Evolutionary conservation across 2,329 filamentous ascomycete genomes (phyloP).

Genomic region (Botrytis medusae): DNA sequence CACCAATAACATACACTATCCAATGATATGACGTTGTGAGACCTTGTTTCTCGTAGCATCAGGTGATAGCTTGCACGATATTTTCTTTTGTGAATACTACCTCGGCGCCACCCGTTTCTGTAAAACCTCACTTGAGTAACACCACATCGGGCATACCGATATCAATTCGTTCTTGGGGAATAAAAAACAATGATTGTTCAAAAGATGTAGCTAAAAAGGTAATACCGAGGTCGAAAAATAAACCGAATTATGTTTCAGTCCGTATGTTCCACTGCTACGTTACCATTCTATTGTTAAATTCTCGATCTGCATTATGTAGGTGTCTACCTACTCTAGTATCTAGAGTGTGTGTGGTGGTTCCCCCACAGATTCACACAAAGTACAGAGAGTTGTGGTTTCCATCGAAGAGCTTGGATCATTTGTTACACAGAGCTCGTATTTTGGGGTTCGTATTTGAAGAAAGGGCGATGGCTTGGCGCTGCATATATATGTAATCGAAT

Average conservation of each 20-base stretch:
- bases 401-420: neutral
- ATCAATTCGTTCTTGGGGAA: neutral
- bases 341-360: neutral
- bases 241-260: neutral
- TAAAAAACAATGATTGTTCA: neutral
- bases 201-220: neutral
- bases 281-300: neutral
- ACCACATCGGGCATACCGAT: neutral
- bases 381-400: neutral
- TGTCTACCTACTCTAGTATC: neutral
- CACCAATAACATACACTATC: neutral
- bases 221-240: neutral
- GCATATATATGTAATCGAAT: neutral
- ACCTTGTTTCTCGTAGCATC: neutral
- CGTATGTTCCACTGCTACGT: neutral
- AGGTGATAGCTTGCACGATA: neutral
- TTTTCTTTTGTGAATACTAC: neutral
- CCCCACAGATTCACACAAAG: neutral
- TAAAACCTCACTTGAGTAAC: neutral
- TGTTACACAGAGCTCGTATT: slow-evolving; percentile 8
- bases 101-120: neutral
- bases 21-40: neutral
- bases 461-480: neutral
- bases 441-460: neutral
- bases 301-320: neutral